Conservation (phyloP, 345 rosid genomes). For the Rhodamnia rubescens region DNA sequence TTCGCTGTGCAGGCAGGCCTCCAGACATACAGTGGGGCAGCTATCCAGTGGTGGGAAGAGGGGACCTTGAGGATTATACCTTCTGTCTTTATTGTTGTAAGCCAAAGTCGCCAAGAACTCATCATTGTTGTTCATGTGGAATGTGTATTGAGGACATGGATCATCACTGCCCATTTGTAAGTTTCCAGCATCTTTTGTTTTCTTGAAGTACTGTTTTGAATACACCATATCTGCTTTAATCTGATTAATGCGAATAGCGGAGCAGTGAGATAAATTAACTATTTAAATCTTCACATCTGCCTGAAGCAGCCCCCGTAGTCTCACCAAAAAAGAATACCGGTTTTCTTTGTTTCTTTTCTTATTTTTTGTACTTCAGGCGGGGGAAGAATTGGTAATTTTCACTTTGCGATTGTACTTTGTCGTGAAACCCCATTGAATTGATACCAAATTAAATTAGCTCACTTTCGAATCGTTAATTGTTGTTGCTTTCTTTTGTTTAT, state of each 20-base stretch:
- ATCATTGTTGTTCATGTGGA: slow-evolving; percentile 93
- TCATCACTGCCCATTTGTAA: slow-evolving; percentile 98
- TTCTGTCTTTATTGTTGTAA: slow-evolving; percentile 62
- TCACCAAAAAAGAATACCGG: background rate
- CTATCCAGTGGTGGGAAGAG: slow-evolving; percentile 70
- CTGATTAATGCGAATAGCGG: background rate
- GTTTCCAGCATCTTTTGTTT: slow-evolving; percentile 6
- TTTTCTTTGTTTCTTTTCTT: background rate
- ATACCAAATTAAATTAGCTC: no score
- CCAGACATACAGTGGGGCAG: slow-evolving; percentile 61
- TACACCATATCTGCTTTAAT: background rate
- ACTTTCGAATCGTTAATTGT: no score
- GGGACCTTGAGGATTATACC: slow-evolving; percentile 64
- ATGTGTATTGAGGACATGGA: slow-evolving; percentile 90
- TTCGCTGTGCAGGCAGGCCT: slow-evolving; percentile 59
- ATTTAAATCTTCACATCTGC: background rate
- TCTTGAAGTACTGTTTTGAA: background rate
- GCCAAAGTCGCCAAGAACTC: slow-evolving; percentile 83
- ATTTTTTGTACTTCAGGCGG: background rate
- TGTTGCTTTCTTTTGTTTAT: no score
- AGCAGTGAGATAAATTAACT: background rate
- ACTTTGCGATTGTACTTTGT: background rate
- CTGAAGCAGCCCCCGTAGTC: background rate
- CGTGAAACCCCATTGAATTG: no score
- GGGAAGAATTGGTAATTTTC: background rate